These are phyloP conservation scores for Pittosporum tobira DNA, from an alignment of 129 eudicot genomes.

Conservation along the genomic window DNA sequence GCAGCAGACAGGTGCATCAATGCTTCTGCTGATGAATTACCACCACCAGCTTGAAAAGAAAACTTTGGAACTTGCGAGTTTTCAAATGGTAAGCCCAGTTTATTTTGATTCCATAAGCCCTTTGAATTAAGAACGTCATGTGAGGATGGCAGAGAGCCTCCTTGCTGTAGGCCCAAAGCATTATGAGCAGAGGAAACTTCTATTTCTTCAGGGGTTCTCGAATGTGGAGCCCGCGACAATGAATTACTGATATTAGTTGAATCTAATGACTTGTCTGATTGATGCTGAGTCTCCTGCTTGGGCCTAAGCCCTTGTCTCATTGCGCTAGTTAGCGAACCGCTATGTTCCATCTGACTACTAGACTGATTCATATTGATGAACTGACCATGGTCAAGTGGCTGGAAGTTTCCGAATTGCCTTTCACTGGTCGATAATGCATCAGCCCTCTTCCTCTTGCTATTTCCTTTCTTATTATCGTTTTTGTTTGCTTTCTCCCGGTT, in stretches of 20 bases:
- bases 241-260: conserved; percentile 10
- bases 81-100: conserved; percentile 3
- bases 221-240: conserved; percentile 10
- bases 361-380: conserved; percentile 5
- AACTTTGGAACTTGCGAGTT: conserved; percentile 16
- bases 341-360: conserved; percentile 11
- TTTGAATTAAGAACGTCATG: conserved; percentile 15
- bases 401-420: conserved; percentile 10
- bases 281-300: conserved; percentile 14
- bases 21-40: conserved; percentile 10
- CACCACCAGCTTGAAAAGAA: conserved; percentile 3
- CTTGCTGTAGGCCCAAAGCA: conserved; percentile 17
- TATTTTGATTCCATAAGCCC: conserved; percentile 13
- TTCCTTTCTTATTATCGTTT: conserved; percentile 18
- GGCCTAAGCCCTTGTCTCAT: conserved; percentile 9
- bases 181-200: conserved; percentile 22
- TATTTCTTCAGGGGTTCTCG: conserved; percentile 15
- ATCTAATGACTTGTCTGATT: conserved; percentile 7
- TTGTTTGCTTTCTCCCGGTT: conserved; percentile 23
- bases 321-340: background rate
- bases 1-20: conserved; percentile 10
- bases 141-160: conserved; percentile 9
- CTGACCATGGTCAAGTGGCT: conserved; percentile 17
- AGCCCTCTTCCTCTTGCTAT: conserved; percentile 24
- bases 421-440: conserved; percentile 11